phyloP scores from a whole-genome alignment of 345 rosid genomes.

The Eucalyptus grandis region DNA sequence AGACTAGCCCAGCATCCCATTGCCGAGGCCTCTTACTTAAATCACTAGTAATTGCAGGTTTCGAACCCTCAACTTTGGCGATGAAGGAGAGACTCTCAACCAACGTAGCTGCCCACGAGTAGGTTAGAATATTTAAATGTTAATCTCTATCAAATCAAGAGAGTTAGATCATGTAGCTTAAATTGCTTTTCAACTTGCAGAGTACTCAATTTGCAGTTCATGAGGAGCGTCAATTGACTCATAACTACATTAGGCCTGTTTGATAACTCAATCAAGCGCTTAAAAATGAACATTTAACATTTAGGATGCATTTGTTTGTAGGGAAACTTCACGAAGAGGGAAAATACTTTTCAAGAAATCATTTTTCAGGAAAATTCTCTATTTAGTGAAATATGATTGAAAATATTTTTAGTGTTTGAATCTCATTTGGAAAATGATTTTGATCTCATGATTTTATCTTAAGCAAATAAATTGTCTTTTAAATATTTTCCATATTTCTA shows the following conservation, averaged over 20 bases:
- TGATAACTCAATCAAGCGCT: neutral
- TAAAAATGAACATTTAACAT: neutral
- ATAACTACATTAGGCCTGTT: neutral
- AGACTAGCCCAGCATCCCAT: too few species aligned
- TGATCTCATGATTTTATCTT: too few species aligned
- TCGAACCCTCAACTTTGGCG: too few species aligned
- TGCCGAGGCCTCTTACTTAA: too few species aligned
- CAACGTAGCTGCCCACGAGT: too few species aligned
- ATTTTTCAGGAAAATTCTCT: neutral
- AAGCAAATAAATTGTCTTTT: too few species aligned
- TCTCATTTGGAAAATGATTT: neutral
- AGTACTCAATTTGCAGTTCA: neutral
- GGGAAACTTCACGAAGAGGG: neutral
- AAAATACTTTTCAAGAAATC: too few species aligned
- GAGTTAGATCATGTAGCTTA: neutral
- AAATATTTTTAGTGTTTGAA: neutral
- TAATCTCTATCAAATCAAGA: neutral
- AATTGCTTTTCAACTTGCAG: neutral
- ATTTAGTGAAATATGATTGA: accelerated
- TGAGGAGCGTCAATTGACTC: neutral
- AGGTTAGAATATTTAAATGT: too few species aligned
- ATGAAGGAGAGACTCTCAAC: too few species aligned
- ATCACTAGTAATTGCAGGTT: too few species aligned
- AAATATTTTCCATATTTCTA: too few species aligned
- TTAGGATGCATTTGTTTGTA: neutral